Conservation (phyloP, 129 eudicot genomes). For the Arctium minus region DNA sequence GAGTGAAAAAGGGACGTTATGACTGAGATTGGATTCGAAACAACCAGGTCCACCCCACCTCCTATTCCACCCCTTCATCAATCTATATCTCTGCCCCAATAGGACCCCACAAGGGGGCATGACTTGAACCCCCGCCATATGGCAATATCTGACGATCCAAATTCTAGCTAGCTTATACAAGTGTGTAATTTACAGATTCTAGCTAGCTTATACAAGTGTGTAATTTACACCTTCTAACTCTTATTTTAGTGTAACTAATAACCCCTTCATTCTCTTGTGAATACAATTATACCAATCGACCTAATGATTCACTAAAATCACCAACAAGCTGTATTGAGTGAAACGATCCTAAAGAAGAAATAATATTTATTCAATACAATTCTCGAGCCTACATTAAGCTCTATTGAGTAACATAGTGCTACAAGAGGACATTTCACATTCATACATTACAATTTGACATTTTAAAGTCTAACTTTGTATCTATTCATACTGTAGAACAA, state of each 20-base stretch:
- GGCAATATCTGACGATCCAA: neutral
- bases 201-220: neutral
- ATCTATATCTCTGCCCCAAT: neutral
- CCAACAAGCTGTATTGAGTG: neutral
- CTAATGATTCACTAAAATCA: neutral
- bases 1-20: neutral
- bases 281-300: neutral
- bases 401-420: too few relatives aligned
- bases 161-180: neutral
- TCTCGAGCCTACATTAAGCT: too few relatives aligned
- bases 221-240: neutral
- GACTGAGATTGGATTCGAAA: neutral
- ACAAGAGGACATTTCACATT: too few relatives aligned
- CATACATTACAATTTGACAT: too few relatives aligned
- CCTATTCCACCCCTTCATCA: neutral
- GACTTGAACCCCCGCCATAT: neutral
- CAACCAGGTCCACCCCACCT: neutral
- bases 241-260: too few relatives aligned
- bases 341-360: too few relatives aligned
- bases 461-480: too few relatives aligned
- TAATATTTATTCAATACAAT: too few relatives aligned
- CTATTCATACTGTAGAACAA: neutral
- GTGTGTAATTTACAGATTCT: neutral
- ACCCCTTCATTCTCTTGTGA: neutral
- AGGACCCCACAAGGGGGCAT: neutral